phyloP scores from a whole-genome alignment of 2,329 filamentous ascomycete genomes.

The Paracoccidioides lutzii region DNA sequence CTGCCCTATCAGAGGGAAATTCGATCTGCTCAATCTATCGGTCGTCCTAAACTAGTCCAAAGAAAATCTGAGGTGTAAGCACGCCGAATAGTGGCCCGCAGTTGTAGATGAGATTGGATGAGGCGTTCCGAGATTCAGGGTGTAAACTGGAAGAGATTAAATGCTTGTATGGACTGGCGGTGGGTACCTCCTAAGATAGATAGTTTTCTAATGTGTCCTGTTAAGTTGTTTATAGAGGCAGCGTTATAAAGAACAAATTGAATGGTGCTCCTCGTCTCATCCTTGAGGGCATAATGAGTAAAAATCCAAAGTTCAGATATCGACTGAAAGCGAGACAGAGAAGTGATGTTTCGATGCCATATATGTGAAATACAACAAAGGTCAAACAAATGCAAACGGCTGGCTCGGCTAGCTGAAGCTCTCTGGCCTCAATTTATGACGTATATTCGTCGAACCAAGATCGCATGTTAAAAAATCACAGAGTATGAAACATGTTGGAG shows the following conservation, averaged over 20 bases:
- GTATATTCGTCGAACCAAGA: background rate
- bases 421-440: background rate
- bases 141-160: background rate
- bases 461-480: background rate
- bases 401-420: background rate
- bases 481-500: background rate
- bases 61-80: background rate
- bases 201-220: background rate
- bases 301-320: background rate
- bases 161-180: background rate
- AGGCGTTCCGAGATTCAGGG: background rate
- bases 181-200: background rate
- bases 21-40: background rate
- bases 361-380: background rate
- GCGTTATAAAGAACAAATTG: background rate
- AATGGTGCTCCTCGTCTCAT: background rate
- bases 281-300: too few relatives aligned
- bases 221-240: background rate
- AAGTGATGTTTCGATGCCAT: background rate
- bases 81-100: background rate
- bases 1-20: background rate
- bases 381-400: background rate
- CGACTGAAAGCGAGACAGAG: background rate
- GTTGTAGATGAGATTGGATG: background rate
- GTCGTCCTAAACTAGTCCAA: background rate